Evolutionary conservation across 108 stramenopile species (phyloP).

Genomic region (Skeletonema marinoi): DNA sequence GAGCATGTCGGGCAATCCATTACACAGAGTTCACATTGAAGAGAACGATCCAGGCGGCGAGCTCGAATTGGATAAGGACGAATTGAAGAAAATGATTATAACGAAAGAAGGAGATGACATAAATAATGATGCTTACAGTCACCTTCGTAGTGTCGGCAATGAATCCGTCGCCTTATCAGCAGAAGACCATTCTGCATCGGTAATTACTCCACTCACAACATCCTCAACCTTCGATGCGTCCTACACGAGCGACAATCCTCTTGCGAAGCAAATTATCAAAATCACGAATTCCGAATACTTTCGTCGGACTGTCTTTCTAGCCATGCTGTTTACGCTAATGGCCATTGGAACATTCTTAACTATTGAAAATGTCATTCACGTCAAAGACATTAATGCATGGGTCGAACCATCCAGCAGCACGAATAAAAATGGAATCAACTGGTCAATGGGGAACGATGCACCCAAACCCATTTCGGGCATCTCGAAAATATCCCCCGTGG

Average conservation of each 20-base stretch:
- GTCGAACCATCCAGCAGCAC: background rate
- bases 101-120: background rate
- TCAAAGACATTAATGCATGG: background rate
- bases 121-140: background rate
- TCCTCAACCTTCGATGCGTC: background rate
- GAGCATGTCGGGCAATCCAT: background rate
- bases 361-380: background rate
- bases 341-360: background rate
- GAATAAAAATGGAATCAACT: background rate
- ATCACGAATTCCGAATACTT: background rate
- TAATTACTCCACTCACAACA: background rate
- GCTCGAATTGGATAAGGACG: background rate
- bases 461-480: conserved; percentile 7
- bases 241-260: background rate
- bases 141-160: background rate
- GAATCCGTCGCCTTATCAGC: background rate
- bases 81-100: background rate
- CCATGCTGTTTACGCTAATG: background rate
- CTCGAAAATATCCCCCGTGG: background rate
- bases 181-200: background rate
- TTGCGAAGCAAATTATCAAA: background rate
- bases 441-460: conserved; percentile 18
- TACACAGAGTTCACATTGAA: background rate
- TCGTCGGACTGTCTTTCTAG: background rate
- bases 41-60: background rate